Percentiles rank a stretch among this genome's conserved stretches.
Conservation (phyloP, 2,329 filamentous ascomycete genomes). For the Nigrograna mackinnonii region DNA sequence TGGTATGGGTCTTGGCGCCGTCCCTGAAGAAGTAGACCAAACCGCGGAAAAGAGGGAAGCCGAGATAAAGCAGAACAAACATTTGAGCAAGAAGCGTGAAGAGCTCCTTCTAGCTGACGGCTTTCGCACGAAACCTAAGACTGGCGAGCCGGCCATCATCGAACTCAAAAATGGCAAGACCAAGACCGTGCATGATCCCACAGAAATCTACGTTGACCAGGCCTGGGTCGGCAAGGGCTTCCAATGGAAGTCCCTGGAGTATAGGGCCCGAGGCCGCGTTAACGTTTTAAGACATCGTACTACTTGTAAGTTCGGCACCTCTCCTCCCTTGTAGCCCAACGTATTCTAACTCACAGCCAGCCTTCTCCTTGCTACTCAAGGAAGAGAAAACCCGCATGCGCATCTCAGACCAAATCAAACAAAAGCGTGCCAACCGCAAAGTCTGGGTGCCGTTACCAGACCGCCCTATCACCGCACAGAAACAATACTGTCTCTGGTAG, state of each 20-base stretch:
- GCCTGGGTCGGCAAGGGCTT: conserved; percentile 85
- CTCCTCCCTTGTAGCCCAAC: background rate
- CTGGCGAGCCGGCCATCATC: conserved; percentile 58
- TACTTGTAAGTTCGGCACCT: conserved; percentile 64
- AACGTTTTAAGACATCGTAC: conserved; percentile 71
- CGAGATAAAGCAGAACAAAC: background rate
- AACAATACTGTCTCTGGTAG: conserved; percentile 92
- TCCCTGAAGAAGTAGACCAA: conserved; percentile 18
- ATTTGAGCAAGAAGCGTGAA: background rate
- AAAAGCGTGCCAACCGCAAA: conserved; percentile 73
- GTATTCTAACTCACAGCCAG: conserved; percentile 46
- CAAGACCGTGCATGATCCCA: conserved; percentile 71
- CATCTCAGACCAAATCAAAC: conserved; percentile 75
- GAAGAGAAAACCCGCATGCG: conserved; percentile 90
- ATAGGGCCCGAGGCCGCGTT: conserved; percentile 75
- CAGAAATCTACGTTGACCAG: conserved; percentile 86
- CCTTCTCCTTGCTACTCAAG: conserved; percentile 80
- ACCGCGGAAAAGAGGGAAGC: conserved; percentile 1
- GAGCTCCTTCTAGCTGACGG: conserved; percentile 7
- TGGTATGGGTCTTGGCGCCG: conserved; percentile 75
- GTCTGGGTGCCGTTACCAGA: conserved; percentile 90
- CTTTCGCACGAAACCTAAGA: conserved; percentile 11
- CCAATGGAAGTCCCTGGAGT: conserved; percentile 58
- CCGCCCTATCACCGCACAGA: conserved; percentile 79
- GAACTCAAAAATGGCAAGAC: conserved; percentile 75